Base-by-base conservation (phyloP, 352 stramenopile genomes). In the Phytophthora palmivora region DNA sequence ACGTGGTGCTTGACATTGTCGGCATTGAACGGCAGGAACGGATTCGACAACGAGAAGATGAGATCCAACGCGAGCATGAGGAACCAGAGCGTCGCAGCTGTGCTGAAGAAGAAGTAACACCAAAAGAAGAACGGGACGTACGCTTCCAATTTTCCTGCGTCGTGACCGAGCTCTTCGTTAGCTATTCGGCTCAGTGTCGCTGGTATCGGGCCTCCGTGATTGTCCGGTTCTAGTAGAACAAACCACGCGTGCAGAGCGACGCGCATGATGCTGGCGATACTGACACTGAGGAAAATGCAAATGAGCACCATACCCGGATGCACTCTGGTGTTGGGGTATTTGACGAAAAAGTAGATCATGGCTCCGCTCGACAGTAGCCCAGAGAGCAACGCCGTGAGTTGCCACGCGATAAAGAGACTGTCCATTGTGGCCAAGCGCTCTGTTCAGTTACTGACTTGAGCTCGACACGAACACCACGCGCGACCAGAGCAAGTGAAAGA, bases 1-100 rank as follows among this genome's bases (percentile, higher is more conserved):
- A 92, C 71, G 67, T 95, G 84, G 58, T 94, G 83, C 70, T 92
- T 91, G 68, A 92, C 63, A 57, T 89, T 90, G 74, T 95, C 86
- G 46, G 83, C 80, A 61, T 92, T 89, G 73, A 95, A 95, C 7
- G 87, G 87, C 45, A 95, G 59, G 68, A 95, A 95, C 60, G 87
- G 87, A 63, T 95, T 95, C 38, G 82, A 92, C 10, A 95, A 72
- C 61, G 87, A 95, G 67, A 92, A 94, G 63, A 95, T 94, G 36
- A 95, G 69, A 52, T 95, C 84, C 15, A 94, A 62, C 50, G 87
- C 84, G 22, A 95, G 67, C 87, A 95, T 95, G 62, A 95, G 79
- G 62, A 82, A 91, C 87, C 87, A 95, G 43, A 94, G 86, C 21
- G 84, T 94, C 28, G 79, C 56, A 14, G 87, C 74, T 38, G 84